These are phyloP conservation scores for Vavraia culicis DNA, from an alignment of 371 early-diverging fungal species.

Conservation along the genomic window DNA sequence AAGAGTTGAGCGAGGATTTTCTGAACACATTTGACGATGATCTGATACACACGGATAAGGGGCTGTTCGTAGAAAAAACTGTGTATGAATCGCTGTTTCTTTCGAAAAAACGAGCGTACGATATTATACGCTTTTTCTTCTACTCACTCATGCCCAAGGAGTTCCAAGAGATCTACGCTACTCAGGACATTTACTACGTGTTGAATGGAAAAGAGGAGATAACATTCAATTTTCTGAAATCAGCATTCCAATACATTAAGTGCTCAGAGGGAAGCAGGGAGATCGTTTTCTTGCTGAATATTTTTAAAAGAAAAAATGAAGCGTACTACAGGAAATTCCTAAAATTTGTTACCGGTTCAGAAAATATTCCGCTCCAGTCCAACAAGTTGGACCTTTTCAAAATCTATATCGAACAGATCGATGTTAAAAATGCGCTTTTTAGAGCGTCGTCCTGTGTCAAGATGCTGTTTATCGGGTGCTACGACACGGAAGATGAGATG, in stretches of 20 bases:
- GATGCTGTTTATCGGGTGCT: conserved; percentile 15
- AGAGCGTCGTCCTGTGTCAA: conserved; percentile 19
- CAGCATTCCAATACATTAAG: conserved; percentile 1
- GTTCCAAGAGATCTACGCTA: conserved; percentile 1
- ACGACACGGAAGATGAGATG: conserved; percentile 8
- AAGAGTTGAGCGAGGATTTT: not conserved
- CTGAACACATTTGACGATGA: not conserved
- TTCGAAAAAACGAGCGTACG: conserved; percentile 5
- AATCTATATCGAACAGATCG: conserved; percentile 6
- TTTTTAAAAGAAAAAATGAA: conserved; percentile 7
- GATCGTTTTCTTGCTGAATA: conserved; percentile 15
- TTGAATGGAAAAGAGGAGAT: not conserved
- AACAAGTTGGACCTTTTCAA: not conserved
- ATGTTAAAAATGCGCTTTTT: conserved; percentile 1
- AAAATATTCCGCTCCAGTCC: conserved; percentile 1
- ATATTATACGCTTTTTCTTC: conserved; percentile 10
- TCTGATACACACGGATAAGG: not conserved
- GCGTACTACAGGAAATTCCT: conserved; percentile 12
- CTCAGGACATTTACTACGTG: conserved; percentile 5
- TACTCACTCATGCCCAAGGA: not conserved
- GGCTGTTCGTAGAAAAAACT: not conserved
- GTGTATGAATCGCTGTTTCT: not conserved
- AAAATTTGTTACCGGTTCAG: conserved; percentile 21
- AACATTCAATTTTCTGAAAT: not conserved
- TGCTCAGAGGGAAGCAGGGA: conserved; percentile 7